These are phyloP conservation scores for Fraxinus albicans DNA, from an alignment of 305 asterid species.

Conservation along the genomic window DNA sequence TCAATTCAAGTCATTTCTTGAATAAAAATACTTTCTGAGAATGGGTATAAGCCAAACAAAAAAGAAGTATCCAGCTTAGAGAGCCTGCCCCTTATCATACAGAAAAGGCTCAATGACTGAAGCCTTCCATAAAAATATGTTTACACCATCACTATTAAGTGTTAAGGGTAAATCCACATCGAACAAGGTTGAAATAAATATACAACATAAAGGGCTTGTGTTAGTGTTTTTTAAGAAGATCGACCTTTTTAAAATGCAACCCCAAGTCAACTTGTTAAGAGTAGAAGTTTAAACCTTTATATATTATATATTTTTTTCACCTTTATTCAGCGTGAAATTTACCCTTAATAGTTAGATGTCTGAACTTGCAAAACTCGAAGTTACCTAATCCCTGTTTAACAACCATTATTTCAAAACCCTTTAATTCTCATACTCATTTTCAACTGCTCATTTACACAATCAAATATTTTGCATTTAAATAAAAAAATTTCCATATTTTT, in stretches of 20 bases:
- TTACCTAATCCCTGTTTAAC: not conserved
- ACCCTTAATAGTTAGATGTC: not conserved
- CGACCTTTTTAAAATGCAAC: not conserved
- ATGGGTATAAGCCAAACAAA: slow-evolving; percentile 9
- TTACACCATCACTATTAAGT: not conserved
- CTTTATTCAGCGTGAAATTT: not conserved
- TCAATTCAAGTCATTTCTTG: slow-evolving; percentile 8
- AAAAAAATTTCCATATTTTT: not conserved
- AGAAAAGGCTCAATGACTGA: slow-evolving; percentile 7
- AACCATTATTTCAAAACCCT: not conserved
- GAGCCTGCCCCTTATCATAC: slow-evolving; percentile 3
- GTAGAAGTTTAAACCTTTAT: not conserved
- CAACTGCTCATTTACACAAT: not conserved
- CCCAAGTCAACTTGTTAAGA: not conserved
- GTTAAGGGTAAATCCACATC: not conserved
- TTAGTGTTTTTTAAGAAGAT: not conserved
- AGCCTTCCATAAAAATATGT: not conserved
- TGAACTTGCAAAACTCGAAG: not conserved
- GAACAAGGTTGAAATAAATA: not conserved
- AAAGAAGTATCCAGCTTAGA: not conserved
- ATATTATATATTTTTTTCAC: not conserved
- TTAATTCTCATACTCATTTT: not conserved
- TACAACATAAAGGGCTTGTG: not conserved
- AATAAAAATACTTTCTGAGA: slow-evolving; percentile 6
- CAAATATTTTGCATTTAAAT: not conserved